Base-by-base conservation (phyloP, 371 early-diverging fungal genomes). In the Lichtheimia ramosa region DNA sequence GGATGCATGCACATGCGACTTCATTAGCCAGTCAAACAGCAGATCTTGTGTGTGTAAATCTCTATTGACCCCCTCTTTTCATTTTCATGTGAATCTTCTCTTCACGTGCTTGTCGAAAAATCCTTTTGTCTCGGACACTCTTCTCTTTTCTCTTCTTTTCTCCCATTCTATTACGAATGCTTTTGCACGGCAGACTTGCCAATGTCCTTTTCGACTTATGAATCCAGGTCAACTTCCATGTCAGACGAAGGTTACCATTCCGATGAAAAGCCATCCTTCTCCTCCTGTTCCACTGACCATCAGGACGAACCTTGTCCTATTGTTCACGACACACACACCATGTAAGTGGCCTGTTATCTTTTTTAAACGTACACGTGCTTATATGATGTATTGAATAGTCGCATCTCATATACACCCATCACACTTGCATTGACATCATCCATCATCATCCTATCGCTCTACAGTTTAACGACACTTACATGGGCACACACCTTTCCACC, bases 401-500 rank as follows among this genome's bases (percentile, higher is more conserved):
- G 75, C 43, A 71, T 79, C 28, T 63, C 77, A 49, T 78, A 70
- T 65, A 65, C 66, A 20, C 59, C 59, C 14, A 43, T 56, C 10
- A 78, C 82, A n/a, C 74, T 76, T 69, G 64, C 70, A 65, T 71
- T 79, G 48, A 70, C 70, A 40, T 55, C 69, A 25, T 55, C 65
- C 39, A 73, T 72, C 40, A 70, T 82, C 43, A 12, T 69, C 15
- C 41, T 78, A 72, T 63, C 77, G 59, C 27, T 76, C 61, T 70
- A 81, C 74, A 66, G 71, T 63, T 59, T 82, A 62, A 40, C 71
- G 53, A 50, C 57, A 56, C 65, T 67, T 63, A 64, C 75, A 56
- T 66, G 71, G 78, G 64, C 66, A 62, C 71, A 87, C 64, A 61
- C 82, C 64, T 72, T 85, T 68, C 73, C 86, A 59, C 69, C 75